Evolutionary conservation across 805 yeast genomes (phyloP).

Genomic region (Saccharomycopsis fodiens): DNA sequence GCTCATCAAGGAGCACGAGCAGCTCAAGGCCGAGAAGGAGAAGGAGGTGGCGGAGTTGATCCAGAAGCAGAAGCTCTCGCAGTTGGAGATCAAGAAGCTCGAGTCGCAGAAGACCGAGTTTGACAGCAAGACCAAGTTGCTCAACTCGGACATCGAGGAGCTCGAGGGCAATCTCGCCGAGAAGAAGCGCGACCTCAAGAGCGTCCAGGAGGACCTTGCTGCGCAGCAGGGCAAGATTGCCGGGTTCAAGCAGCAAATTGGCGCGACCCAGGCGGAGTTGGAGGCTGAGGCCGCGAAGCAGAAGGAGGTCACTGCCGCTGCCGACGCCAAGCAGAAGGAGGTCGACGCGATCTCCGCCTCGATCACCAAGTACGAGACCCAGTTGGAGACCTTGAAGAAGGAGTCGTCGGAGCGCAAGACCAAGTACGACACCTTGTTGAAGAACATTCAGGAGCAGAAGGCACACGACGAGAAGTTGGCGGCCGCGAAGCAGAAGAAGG

Average conservation of each 20-base stretch:
- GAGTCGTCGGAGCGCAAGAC: slow-evolving; percentile 10
- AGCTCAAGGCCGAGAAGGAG: slow-evolving; percentile 7
- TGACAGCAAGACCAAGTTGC: slow-evolving; percentile 12
- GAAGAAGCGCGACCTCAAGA: slow-evolving; percentile 4
- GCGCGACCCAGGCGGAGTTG: slow-evolving; percentile 2
- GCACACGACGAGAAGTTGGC: slow-evolving; percentile 9
- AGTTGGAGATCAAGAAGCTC: slow-evolving; percentile 11
- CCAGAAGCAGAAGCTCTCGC: slow-evolving; percentile 17
- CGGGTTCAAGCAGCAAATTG: neutral
- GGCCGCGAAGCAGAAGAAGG: slow-evolving; percentile 4
- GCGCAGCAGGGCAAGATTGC: slow-evolving; percentile 5
- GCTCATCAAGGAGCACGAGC: slow-evolving; percentile 15
- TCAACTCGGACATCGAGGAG: slow-evolving; percentile 14
- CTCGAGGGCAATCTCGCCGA: slow-evolving; percentile 6
- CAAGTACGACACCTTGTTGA: slow-evolving; percentile 8
- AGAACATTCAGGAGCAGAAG: slow-evolving; percentile 16
- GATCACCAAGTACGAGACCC: slow-evolving; percentile 10
- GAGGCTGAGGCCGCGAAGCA: slow-evolving; percentile 12
- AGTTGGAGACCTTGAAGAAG: slow-evolving; percentile 11
- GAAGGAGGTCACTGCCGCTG: slow-evolving; percentile 7
- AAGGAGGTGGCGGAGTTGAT: slow-evolving; percentile 14
- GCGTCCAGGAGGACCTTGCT: neutral
- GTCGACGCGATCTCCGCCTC: slow-evolving; percentile 7
- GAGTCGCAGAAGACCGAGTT: slow-evolving; percentile 17
- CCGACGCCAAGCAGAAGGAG: slow-evolving; percentile 2